Evolutionary conservation across 805 yeast species (phyloP).

Genomic region (Saccharomycopsis microspora): DNA sequence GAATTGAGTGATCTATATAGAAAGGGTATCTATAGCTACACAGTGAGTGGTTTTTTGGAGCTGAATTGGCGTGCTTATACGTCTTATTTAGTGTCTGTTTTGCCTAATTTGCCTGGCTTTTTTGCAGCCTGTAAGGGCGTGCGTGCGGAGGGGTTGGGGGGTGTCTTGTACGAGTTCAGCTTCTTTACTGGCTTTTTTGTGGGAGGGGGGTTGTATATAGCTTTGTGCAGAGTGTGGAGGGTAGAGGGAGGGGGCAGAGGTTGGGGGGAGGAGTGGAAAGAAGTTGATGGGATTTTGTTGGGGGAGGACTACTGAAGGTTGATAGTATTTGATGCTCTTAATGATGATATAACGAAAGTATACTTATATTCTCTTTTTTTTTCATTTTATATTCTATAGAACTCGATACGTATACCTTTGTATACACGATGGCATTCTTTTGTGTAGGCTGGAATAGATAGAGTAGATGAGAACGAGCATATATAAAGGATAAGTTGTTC

Average conservation of each 20-base stretch:
- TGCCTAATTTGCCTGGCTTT: slow-evolving; percentile 79
- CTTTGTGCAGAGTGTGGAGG: slow-evolving; percentile 27
- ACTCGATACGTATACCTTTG: too few species aligned
- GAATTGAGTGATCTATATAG: slow-evolving; percentile 53
- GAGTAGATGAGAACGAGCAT: too few species aligned
- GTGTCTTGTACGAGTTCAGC: slow-evolving; percentile 56
- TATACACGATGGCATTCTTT: too few species aligned
- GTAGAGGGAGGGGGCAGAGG: neutral
- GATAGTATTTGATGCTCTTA: too few species aligned
- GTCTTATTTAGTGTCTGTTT: slow-evolving; percentile 70
- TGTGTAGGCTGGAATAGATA: too few species aligned
- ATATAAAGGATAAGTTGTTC: too few species aligned
- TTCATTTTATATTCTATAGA: too few species aligned
- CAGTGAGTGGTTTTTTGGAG: slow-evolving; percentile 41
- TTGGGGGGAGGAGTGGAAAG: slow-evolving; percentile 51
- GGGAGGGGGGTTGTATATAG: slow-evolving; percentile 42
- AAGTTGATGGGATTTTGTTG: slow-evolving; percentile 33
- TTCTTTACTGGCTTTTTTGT: slow-evolving; percentile 65
- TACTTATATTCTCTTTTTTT: too few species aligned
- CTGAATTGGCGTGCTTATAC: slow-evolving; percentile 74
- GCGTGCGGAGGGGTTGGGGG: slow-evolving; percentile 68
- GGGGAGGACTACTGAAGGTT: too few species aligned
- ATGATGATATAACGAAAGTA: too few species aligned
- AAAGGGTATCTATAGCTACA: slow-evolving; percentile 17
- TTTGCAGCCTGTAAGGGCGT: slow-evolving; percentile 59